These are phyloP conservation scores for Penicillium concentricum DNA, from an alignment of 2,329 filamentous ascomycete species.

Conservation along the genomic window DNA sequence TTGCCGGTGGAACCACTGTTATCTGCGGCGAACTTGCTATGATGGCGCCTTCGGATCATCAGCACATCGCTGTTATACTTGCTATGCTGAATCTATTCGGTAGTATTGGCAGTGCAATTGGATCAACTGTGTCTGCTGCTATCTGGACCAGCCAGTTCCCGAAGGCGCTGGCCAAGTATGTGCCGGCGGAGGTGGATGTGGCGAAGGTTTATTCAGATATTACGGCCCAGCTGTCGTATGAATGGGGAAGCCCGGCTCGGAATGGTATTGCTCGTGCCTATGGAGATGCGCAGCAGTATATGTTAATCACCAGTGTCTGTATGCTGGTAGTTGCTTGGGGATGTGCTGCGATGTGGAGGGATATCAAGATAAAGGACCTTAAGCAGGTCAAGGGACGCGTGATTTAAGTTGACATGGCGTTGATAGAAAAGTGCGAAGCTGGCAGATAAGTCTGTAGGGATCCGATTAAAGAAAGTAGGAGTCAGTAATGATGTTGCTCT, in stretches of 20 bases:
- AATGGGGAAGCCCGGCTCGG: conserved; percentile 42
- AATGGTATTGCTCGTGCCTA: conserved; percentile 46
- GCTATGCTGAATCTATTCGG: conserved; percentile 16
- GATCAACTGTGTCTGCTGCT: conserved; percentile 18
- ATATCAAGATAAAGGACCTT: conserved; percentile 5
- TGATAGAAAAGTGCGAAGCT: too few relatives aligned
- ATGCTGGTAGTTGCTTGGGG: conserved; percentile 43
- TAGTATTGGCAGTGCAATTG: conserved; percentile 16
- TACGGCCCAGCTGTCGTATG: conserved; percentile 3
- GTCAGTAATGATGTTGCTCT: neutral
- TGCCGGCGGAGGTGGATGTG: neutral
- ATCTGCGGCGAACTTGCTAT: conserved; percentile 18
- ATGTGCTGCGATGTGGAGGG: conserved; percentile 2
- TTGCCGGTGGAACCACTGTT: conserved; percentile 16
- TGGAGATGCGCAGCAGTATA: conserved; percentile 45
- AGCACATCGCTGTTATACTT: conserved; percentile 16
- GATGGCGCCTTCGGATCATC: conserved; percentile 18
- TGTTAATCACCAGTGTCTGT: conserved; percentile 52
- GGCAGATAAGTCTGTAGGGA: neutral
- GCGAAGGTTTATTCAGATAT: conserved; percentile 1
- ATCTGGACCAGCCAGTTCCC: conserved; percentile 24
- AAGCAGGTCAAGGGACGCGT: conserved; percentile 8
- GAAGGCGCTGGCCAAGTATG: neutral
- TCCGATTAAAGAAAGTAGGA: neutral
- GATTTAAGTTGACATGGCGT: neutral